These are phyloP conservation scores for Fusarium euwallaceae DNA, from an alignment of 2,329 filamentous ascomycete species.

Conservation along the genomic window DNA sequence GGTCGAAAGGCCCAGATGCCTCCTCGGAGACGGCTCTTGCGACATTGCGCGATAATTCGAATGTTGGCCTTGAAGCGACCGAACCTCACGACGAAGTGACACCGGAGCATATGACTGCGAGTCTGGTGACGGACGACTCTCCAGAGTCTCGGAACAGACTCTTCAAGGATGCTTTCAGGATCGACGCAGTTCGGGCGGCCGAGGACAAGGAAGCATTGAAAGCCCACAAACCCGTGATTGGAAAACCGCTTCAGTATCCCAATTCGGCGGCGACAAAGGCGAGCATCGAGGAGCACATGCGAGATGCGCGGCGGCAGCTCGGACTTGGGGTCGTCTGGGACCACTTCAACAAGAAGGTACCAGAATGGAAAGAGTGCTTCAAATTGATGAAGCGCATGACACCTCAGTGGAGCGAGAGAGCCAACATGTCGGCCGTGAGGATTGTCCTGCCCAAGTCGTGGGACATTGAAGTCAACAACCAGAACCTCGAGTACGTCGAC, in stretches of 20 bases:
- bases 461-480: slow-evolving; percentile 52
- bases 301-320: slow-evolving; percentile 52
- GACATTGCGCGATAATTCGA: background rate
- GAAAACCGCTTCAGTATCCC: slow-evolving; percentile 47
- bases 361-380: slow-evolving; percentile 58
- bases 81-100: background rate
- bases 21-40: slow-evolving; percentile 15
- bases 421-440: slow-evolving; percentile 53
- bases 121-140: slow-evolving; percentile 23
- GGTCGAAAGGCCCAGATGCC: background rate
- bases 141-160: slow-evolving; percentile 43
- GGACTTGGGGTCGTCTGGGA: slow-evolving; percentile 53
- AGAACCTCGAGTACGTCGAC: slow-evolving; percentile 52
- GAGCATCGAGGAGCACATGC: slow-evolving; percentile 37
- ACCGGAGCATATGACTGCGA: slow-evolving; percentile 25
- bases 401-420: slow-evolving; percentile 47
- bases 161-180: slow-evolving; percentile 48
- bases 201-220: slow-evolving; percentile 36
- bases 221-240: slow-evolving; percentile 47
- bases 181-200: slow-evolving; percentile 33
- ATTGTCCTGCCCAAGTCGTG: slow-evolving; percentile 53
- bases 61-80: slow-evolving; percentile 10
- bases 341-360: slow-evolving; percentile 45
- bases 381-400: slow-evolving; percentile 55
- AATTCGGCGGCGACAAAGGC: slow-evolving; percentile 37